These are phyloP conservation scores for Limnanthes douglasii DNA, from an alignment of 345 rosid species.

Conservation along the genomic window DNA sequence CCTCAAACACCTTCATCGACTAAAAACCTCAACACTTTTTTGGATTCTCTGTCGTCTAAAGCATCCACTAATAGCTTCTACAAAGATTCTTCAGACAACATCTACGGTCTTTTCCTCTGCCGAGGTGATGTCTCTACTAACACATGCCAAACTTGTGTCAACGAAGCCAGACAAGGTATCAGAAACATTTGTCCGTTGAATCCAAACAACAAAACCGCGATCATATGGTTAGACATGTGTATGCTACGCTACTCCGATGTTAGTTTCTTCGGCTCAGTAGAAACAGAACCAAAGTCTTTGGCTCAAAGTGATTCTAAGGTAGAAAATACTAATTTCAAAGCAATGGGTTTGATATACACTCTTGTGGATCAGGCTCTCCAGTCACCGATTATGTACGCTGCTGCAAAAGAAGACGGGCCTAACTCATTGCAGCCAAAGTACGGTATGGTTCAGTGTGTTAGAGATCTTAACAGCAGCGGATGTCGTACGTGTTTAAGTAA, in stretches of 20 bases:
- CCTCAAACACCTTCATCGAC: no score
- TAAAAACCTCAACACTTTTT: no score
- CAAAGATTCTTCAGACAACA: no score
- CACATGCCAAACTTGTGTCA: no score
- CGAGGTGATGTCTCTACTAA: no score
- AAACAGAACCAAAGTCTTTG: not conserved
- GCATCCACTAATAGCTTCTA: no score
- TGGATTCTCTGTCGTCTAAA: no score
- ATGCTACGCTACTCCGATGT: slow-evolving; percentile 9
- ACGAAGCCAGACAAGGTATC: no score
- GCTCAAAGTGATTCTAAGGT: slow-evolving; percentile 7
- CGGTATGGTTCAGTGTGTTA: slow-evolving; percentile 19
- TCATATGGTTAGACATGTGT: slow-evolving; percentile 18
- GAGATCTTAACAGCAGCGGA: slow-evolving; percentile 11
- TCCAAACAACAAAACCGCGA: slow-evolving; percentile 2
- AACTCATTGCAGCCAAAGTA: slow-evolving; percentile 2
- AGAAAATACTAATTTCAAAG: not conserved
- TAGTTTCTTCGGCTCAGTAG: slow-evolving; percentile 9
- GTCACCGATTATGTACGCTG: slow-evolving; percentile 1
- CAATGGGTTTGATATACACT: slow-evolving; percentile 3
- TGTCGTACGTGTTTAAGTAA: slow-evolving; percentile 7
- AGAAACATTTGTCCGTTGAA: no score
- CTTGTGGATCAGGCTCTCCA: not conserved
- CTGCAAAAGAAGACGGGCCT: not conserved
- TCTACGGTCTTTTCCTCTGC: no score